Conservation (phyloP, 164 flowering plant species). For the Pachysandra terminalis region DNA sequence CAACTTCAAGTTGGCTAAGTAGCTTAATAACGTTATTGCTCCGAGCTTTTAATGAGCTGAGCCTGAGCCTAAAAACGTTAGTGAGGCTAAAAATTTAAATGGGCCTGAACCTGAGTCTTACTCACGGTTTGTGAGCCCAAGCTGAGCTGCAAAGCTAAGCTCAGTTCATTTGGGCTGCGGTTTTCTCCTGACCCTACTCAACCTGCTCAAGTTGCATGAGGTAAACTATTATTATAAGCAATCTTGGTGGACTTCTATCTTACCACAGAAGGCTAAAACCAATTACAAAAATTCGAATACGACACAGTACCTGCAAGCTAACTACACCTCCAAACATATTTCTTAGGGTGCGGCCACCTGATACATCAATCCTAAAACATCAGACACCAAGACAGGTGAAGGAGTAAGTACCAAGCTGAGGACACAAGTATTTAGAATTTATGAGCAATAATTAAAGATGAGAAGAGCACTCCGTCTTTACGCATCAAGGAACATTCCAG, state of each 20-base stretch:
- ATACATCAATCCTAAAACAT: slow-evolving; percentile 53
- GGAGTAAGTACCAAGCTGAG: slow-evolving; percentile 4
- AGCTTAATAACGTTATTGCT: too few relatives aligned
- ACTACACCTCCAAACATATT: slow-evolving; percentile 67
- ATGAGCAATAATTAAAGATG: background rate
- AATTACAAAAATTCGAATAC: background rate
- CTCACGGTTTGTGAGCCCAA: too few relatives aligned
- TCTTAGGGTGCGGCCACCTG: slow-evolving; percentile 69
- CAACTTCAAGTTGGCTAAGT: too few relatives aligned
- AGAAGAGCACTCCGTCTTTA: slow-evolving; percentile 26
- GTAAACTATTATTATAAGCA: background rate
- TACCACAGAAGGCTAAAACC: background rate
- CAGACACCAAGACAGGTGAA: slow-evolving; percentile 1
- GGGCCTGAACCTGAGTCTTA: too few relatives aligned
- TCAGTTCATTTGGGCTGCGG: too few relatives aligned
- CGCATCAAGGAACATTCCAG: slow-evolving; percentile 88
- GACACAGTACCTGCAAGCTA: slow-evolving; percentile 52
- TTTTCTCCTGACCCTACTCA: too few relatives aligned
- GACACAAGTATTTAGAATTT: background rate
- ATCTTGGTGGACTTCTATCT: background rate
- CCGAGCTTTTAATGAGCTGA: too few relatives aligned
- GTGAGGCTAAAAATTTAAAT: too few relatives aligned
- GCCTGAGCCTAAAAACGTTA: too few relatives aligned
- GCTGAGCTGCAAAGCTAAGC: too few relatives aligned
- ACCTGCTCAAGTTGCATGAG: background rate